Percentiles rank a stretch among this genome's conserved stretches.
Evolutionary conservation across 2,329 filamentous ascomycete genomes (phyloP).

Genomic region (Cadophora gregata): DNA sequence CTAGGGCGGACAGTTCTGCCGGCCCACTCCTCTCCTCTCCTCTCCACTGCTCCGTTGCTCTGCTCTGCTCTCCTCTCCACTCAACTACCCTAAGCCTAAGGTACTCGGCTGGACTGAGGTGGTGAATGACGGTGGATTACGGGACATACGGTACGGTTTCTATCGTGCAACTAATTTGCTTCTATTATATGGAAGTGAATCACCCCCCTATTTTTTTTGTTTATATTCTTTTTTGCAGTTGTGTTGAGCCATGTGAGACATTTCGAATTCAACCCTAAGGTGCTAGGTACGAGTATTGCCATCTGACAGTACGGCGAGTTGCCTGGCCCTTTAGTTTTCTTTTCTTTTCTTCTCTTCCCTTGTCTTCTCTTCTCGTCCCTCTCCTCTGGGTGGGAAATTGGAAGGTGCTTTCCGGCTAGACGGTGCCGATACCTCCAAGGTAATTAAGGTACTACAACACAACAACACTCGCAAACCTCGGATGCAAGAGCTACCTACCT

Average conservation of each 20-base stretch:
- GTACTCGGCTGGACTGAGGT: neutral
- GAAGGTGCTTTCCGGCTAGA: conserved; percentile 6
- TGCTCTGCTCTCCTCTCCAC: neutral
- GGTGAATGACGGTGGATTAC: neutral
- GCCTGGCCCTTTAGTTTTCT: neutral
- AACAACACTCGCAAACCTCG: neutral
- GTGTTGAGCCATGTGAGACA: neutral
- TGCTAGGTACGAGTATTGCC: too few relatives aligned
- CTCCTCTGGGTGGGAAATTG: conserved; percentile 1
- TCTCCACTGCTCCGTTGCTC: neutral
- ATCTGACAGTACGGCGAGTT: neutral
- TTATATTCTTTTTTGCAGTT: too few relatives aligned
- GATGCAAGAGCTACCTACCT: neutral
- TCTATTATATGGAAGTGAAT: too few relatives aligned
- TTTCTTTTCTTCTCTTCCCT: too few relatives aligned
- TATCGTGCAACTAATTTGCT: neutral
- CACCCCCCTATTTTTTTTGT: neutral
- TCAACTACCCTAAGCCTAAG: neutral
- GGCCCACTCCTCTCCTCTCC: neutral
- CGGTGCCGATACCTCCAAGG: neutral
- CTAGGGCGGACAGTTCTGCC: neutral
- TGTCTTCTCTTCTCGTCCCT: too few relatives aligned
- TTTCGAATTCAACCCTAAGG: neutral
- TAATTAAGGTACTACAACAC: neutral
- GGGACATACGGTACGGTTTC: too few relatives aligned